Base-by-base conservation (phyloP, 441 rosid genomes). In the Kokia cookei region DNA sequence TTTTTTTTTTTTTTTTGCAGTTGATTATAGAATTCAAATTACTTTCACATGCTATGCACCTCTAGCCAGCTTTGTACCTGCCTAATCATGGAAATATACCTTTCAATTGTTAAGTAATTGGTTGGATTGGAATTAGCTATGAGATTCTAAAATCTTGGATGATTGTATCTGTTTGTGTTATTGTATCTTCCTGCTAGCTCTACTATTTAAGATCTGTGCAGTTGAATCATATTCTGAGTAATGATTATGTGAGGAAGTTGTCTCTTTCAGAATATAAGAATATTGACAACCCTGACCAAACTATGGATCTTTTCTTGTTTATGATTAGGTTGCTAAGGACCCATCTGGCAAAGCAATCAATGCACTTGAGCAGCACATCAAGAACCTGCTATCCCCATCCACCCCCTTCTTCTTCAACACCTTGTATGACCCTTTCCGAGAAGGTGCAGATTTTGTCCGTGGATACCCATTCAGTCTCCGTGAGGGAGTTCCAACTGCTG, bases 381-480 rank as follows among this genome's bases (percentile, higher is more conserved):
- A 88, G 85, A 94, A 92, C 80, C 81, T 94, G 59, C 88, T 94
- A 42, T 84, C 77, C 13, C 98, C 98, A 59, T 94, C 98, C 6
- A 84, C 97, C 29, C 98, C 98, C 7, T 79, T 83, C 72, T 94
- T 94, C 87, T 94, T 94, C 97, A 94, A 92, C 86, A 94, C 98
- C 65, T 84, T 94, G 76, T 94, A 94, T 35, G 98, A 94, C 58
- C 97, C 98, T 29, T 91, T 79, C 80, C 80, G 91, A 75, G 93
- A 91, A 0, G 98, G 98, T 8, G 95, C 98, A 15, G 97, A 94
- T 78, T 94, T 94, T 72, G 98, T 94, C 43, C 98, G 97, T 48
- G 98, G 98, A 24, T 94, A 92, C 81, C 98, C 98, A 69, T 94
- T 94, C 75, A 94, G 95, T 80, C 91, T 89, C 4, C 95, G 98